Conservation (phyloP, 768 basidiomycete genomes). For the Lactarius vividus region DNA sequence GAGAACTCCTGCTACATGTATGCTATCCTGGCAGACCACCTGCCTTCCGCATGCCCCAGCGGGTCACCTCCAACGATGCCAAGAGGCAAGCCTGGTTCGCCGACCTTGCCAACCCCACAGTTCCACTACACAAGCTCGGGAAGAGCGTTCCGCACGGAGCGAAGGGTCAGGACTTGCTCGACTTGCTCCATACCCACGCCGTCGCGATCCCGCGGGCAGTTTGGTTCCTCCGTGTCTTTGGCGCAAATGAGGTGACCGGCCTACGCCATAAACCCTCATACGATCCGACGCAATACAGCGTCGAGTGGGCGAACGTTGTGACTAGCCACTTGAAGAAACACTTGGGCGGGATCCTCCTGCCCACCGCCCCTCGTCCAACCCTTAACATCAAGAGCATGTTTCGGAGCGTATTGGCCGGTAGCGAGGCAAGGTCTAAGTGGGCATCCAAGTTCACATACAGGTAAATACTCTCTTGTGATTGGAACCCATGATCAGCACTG, state of each 20-base stretch:
- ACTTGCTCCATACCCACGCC: slow-evolving; percentile 70
- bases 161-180: slow-evolving; percentile 80
- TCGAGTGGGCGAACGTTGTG: slow-evolving; percentile 82
- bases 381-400: slow-evolving; percentile 83
- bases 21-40: slow-evolving; percentile 44
- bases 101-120: slow-evolving; percentile 75
- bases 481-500: slow-evolving; percentile 1
- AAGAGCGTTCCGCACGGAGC: slow-evolving; percentile 86
- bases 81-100: slow-evolving; percentile 82
- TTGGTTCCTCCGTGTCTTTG: slow-evolving; percentile 85
- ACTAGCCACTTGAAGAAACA: slow-evolving; percentile 83
- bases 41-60: slow-evolving; percentile 75
- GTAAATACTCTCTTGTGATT: slow-evolving; percentile 37
- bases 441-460: slow-evolving; percentile 76
- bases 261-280: slow-evolving; percentile 76
- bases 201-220: slow-evolving; percentile 80
- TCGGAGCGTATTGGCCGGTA: slow-evolving; percentile 74
- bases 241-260: slow-evolving; percentile 82
- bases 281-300: slow-evolving; percentile 77
- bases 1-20: not conserved
- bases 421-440: slow-evolving; percentile 71
- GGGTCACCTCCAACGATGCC: slow-evolving; percentile 76
- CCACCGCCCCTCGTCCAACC: slow-evolving; percentile 71
- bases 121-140: slow-evolving; percentile 76
- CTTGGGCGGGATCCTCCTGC: slow-evolving; percentile 71